phyloP scores from a whole-genome alignment of 495 filamentous ascomycete species.

The Jackrogersella minutella region DNA sequence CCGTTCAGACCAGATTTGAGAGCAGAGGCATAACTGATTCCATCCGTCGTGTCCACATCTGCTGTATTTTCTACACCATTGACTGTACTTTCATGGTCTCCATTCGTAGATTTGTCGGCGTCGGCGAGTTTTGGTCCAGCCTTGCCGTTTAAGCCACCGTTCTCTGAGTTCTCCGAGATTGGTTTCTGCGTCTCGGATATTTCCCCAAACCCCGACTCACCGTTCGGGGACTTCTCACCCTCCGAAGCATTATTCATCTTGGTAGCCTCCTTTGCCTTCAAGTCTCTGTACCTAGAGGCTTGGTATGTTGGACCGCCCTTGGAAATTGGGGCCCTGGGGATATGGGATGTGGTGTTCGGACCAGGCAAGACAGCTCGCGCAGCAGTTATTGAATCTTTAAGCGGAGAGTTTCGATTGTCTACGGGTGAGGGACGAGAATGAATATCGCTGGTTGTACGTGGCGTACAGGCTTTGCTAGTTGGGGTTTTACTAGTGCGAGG shows the following conservation, averaged over 20 bases:
- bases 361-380: constrained; percentile 11
- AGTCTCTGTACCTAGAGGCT: constrained; percentile 12
- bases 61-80: constrained; percentile 22
- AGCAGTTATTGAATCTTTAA: constrained; percentile 14
- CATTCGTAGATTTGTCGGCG: constrained; percentile 1
- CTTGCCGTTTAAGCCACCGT: neutral
- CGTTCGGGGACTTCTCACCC: constrained; percentile 1
- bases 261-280: neutral
- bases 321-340: constrained; percentile 5
- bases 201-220: neutral
- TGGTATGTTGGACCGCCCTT: constrained; percentile 10
- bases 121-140: neutral
- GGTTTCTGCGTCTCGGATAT: neutral
- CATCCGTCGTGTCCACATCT: constrained; percentile 11
- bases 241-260: constrained; percentile 14
- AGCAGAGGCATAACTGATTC: constrained; percentile 27
- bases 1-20: constrained; percentile 23
- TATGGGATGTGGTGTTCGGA: constrained; percentile 16
- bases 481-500: constrained; percentile 10
- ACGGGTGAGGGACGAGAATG: neutral
- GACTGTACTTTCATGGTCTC: constrained; percentile 1
- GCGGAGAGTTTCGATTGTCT: neutral
- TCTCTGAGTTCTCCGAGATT: neutral
- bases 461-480: neutral
- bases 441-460: constrained; percentile 8